Evolutionary conservation across 2,329 filamentous ascomycete genomes (phyloP).

Genomic region (Bipolaris victoriae): DNA sequence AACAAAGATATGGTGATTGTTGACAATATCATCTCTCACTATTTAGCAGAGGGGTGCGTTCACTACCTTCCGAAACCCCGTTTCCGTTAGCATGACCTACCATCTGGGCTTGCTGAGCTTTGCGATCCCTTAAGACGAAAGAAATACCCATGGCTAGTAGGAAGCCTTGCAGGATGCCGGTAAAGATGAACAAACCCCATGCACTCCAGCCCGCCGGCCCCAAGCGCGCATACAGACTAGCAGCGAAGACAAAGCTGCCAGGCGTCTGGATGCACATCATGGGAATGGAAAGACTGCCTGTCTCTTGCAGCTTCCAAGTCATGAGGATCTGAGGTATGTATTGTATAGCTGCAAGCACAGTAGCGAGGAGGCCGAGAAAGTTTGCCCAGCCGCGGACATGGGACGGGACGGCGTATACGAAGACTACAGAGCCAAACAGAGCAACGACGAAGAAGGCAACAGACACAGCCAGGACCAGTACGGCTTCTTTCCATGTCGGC

Average conservation of each 20-base stretch:
- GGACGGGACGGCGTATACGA: conserved; percentile 68
- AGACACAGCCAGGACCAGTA: conserved; percentile 74
- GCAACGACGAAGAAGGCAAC: conserved; percentile 77
- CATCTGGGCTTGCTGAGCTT: conserved; percentile 16
- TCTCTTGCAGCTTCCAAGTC: conserved; percentile 82
- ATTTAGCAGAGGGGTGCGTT: conserved; percentile 11
- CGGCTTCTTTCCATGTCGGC: conserved; percentile 75
- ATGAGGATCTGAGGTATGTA: conserved; percentile 96
- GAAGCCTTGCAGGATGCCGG: conserved; percentile 81
- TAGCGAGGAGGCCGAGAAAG: conserved; percentile 78
- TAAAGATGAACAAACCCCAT: conserved; percentile 90
- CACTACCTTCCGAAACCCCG: neutral
- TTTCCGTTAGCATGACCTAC: conserved; percentile 3
- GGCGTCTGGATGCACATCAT: conserved; percentile 99
- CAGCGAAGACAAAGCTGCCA: conserved; percentile 87
- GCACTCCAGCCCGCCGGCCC: conserved; percentile 90
- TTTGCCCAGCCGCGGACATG: conserved; percentile 82
- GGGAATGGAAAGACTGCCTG: conserved; percentile 89
- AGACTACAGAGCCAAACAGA: conserved; percentile 66
- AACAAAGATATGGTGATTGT: neutral
- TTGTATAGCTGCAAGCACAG: conserved; percentile 80
- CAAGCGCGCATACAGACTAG: conserved; percentile 78
- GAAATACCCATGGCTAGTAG: conserved; percentile 80
- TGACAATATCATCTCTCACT: neutral
- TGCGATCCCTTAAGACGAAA: conserved; percentile 66